These are phyloP conservation scores for Colletotrichum cordylinicola DNA, from an alignment of 2,329 filamentous ascomycete genomes.

Conservation along the genomic window DNA sequence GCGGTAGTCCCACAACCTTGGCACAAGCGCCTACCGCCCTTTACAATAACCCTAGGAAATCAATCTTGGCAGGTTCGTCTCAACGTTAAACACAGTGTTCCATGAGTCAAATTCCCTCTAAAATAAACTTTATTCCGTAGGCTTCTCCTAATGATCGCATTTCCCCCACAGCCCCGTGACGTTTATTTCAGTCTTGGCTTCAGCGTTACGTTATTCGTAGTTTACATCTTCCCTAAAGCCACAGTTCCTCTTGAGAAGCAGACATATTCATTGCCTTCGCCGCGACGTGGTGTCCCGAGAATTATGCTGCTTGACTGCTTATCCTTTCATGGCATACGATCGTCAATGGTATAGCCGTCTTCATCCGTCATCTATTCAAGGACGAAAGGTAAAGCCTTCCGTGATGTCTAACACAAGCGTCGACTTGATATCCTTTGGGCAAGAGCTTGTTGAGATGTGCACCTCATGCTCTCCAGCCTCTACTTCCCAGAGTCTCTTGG, in stretches of 20 bases:
- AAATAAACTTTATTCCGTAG: background rate
- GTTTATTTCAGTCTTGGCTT: background rate
- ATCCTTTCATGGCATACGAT: background rate
- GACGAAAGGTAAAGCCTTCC: background rate
- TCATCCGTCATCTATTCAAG: background rate
- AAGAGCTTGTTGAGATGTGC: background rate
- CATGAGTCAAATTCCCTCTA: background rate
- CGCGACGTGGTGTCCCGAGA: background rate
- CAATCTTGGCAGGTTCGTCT: background rate
- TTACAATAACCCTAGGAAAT: background rate
- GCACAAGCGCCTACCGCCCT: background rate
- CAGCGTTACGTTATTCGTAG: background rate
- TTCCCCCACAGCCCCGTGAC: background rate
- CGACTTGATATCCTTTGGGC: background rate
- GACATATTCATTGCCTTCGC: rapidly evolving
- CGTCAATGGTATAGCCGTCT: background rate
- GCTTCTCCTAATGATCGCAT: background rate
- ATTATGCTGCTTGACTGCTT: background rate
- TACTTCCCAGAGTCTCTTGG: background rate
- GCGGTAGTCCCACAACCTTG: background rate
- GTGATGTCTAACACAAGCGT: background rate
- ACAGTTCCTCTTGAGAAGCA: background rate
- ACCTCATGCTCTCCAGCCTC: background rate
- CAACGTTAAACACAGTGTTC: background rate
- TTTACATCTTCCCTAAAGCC: background rate